phyloP scores from a whole-genome alignment of 1,284 basidiomycete genomes.

The Fomes fomentarius region DNA sequence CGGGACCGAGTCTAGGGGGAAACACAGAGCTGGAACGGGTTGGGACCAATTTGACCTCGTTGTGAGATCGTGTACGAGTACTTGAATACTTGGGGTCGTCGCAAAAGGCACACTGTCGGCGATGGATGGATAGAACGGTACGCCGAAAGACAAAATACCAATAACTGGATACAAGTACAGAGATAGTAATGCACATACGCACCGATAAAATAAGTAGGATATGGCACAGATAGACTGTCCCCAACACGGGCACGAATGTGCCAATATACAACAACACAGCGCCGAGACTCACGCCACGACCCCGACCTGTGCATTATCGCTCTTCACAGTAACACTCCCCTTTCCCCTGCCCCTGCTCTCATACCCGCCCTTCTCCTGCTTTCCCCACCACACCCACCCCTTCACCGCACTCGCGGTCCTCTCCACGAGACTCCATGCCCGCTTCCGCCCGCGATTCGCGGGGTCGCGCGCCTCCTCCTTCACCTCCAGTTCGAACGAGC shows the following conservation, averaged over 20 bases:
- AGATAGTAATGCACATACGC: background rate
- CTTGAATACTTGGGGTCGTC: too few species aligned
- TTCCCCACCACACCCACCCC: constrained; percentile 21
- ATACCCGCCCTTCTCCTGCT: background rate
- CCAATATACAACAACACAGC: too few species aligned
- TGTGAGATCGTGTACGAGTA: too few species aligned
- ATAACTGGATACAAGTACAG: background rate
- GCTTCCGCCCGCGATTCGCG: constrained; percentile 5
- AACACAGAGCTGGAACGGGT: background rate
- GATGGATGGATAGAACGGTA: too few species aligned
- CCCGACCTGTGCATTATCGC: constrained; percentile 14
- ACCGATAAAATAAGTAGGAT: background rate
- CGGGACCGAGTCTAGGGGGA: too few species aligned
- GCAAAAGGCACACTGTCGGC: too few species aligned
- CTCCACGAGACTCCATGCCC: constrained; percentile 3
- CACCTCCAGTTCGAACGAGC: background rate
- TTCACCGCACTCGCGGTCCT: background rate
- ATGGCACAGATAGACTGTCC: too few species aligned
- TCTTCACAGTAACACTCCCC: constrained; percentile 16
- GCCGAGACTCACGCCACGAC: background rate
- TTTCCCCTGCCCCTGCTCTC: background rate
- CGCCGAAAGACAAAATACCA: too few species aligned
- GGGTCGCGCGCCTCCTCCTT: constrained; percentile 19
- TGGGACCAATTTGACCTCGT: too few species aligned
- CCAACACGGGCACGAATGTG: too few species aligned